Evolutionary conservation across 1,284 basidiomycete species (phyloP), one percentile per base, ranked within the genome.

Genomic region (Ceratobasidium sp.): DNA sequence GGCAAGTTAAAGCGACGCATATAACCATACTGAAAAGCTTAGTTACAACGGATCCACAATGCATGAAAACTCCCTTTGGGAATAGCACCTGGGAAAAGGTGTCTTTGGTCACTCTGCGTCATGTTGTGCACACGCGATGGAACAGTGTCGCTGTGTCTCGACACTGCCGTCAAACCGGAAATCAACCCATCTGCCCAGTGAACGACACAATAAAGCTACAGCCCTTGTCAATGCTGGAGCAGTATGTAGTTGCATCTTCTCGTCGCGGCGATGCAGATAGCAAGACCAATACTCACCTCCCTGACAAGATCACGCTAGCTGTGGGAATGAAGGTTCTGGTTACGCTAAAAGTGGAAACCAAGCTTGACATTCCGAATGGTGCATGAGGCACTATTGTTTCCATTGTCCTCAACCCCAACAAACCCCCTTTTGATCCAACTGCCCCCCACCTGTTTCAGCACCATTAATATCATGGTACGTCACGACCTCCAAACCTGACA

Each of bases 21-120:
- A 50, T 87, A 0, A 23, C 62, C 1, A 83, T 85, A 81, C 78
- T 88, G 0, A 66, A 76, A 9, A 23, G 46, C 3, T 78, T 85
- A 2, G 66, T 84, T 0, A 28, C 87, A 0, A 75, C 68, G 0
- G 40, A 80, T 5, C n/a, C 7, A 0, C 13, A 79, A 0, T 76
- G 78, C 64, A 65, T 44, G 4, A 0, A 23, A 0, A 79, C 80
- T 0, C 80, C 84, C 52, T 83, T 84, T 74, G 23, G 61, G 28
- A 20, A 13, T 12, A 23, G 23, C 20, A 38, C 82, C 9, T 86
- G 85, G 85, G 80, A 77, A 0, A 78, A 82, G 1, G 81, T 82
- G 0, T 48, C 69, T 0, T 78, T 87, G 1, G 82, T 86, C 3
- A 87, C 84, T n/a, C 84, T 85, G 3, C 68, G 83, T 12, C 85